Evolutionary conservation across 805 yeast genomes (phyloP), one percentile per base, ranked within the genome.

Genomic region (Starmerella scarabaei): DNA sequence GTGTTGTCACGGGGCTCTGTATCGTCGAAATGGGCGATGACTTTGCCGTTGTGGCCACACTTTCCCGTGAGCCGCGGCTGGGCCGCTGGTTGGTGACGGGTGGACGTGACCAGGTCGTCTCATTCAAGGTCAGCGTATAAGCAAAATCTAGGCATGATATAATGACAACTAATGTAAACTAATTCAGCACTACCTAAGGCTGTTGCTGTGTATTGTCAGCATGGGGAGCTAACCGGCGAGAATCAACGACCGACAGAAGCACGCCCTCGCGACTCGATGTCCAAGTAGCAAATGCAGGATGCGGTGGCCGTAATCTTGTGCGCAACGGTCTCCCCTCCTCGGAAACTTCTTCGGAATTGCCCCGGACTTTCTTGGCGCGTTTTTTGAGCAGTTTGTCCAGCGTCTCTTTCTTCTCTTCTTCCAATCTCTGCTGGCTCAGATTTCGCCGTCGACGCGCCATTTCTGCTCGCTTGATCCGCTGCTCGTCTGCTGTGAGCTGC

Each of bases 351-450:
- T 45, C 48, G n/a, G 39, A 16, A 8, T 32, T 39, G n/a, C 46
- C 47, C 21, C 53, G 52, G 15, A 47, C 37, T 20, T 47, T 47
- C 35, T 41, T 45, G 0, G 95, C 94, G 47, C 94, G 70, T 58
- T 86, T 75, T 60, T 82, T 78, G 48, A 88, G 65, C 48, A 88
- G 64, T 57, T 82, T 83, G 58, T 88, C 88, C 48, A 88, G 68
- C 0, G 96, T 86, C 48, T 88, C 96, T 54, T 77, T 73, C 57
- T 91, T 91, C 59, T 91, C 97, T 58, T 83, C 95, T 54, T 86
- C 96, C 30, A 83, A 62, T 48, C 79, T 75, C 61, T 79, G 78
- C 53, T 78, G 85, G 50, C 78, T 76, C 52, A 84, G 70, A 55
- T 88, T 86, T 58, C 80, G 81, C 49, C 98, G 69, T 58, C 85